These are phyloP conservation scores for Liriodendron chinense DNA, from an alignment of 164 flowering plant genomes.

Conservation along the genomic window DNA sequence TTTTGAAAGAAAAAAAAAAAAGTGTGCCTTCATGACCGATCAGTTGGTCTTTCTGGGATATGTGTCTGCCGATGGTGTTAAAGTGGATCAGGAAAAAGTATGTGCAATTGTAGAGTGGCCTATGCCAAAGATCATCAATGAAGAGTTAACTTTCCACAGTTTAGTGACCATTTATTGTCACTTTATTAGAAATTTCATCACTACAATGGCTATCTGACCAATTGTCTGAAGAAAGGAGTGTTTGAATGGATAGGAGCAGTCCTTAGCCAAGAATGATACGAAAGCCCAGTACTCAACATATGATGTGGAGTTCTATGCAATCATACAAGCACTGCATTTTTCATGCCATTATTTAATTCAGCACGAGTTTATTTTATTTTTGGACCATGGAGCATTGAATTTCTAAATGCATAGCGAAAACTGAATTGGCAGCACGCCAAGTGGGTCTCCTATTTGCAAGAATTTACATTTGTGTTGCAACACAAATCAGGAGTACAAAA, in stretches of 20 bases:
- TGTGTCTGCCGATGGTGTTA: not conserved
- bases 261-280: too few relatives aligned
- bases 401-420: too few relatives aligned
- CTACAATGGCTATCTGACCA: not conserved
- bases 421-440: too few relatives aligned
- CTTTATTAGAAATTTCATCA: slow-evolving; percentile 8
- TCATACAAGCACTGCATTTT: too few relatives aligned
- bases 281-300: too few relatives aligned
- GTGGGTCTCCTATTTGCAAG: too few relatives aligned
- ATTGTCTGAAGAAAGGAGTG: slow-evolving; percentile 1
- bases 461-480: too few relatives aligned
- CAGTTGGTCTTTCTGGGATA: slow-evolving; percentile 1
- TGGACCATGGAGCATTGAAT: too few relatives aligned
- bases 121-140: not conserved
- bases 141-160: slow-evolving; percentile 10
- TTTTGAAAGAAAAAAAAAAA: not conserved
- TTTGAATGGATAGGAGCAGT: not conserved
- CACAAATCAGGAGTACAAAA: too few relatives aligned
- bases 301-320: too few relatives aligned
- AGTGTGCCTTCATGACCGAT: not conserved
- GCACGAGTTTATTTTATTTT: too few relatives aligned
- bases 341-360: too few relatives aligned
- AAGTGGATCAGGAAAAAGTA: slow-evolving; percentile 9
- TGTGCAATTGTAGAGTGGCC: slow-evolving; percentile 4
- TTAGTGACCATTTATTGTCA: slow-evolving; percentile 6